A percentile compares a stretch with the other conserved stretches of the same genome.
These are phyloP conservation scores for Wallacemonas sp. DNA, from an alignment of 208 protist species.

Conservation along the genomic window DNA sequence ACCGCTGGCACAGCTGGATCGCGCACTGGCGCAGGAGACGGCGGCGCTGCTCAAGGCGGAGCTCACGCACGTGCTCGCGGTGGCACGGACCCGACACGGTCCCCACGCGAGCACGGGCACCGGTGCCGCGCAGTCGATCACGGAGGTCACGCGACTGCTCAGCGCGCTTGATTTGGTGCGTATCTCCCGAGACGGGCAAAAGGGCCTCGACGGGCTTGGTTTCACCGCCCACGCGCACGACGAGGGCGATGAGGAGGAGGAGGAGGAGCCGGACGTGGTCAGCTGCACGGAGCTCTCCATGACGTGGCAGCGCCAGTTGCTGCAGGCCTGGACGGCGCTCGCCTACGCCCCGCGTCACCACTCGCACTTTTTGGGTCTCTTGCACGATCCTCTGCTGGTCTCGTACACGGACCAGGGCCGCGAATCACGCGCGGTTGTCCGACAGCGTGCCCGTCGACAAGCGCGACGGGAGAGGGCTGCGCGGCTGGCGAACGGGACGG, in stretches of 20 bases:
- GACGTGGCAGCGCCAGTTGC: background rate
- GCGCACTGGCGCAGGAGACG: slow-evolving; percentile 19
- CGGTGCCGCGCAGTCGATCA: too few relatives aligned
- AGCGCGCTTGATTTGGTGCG: too few relatives aligned
- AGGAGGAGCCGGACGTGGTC: too few relatives aligned
- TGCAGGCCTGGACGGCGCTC: background rate
- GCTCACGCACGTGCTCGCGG: background rate
- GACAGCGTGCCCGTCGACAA: background rate
- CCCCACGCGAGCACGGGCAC: too few relatives aligned
- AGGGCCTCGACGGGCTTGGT: too few relatives aligned
- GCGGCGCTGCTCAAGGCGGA: slow-evolving; percentile 28
- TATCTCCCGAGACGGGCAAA: too few relatives aligned
- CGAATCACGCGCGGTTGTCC: background rate
- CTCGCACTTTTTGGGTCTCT: slow-evolving; percentile 11
- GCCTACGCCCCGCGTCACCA: slow-evolving; percentile 6
- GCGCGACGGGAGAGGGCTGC: background rate
- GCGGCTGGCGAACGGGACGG: slow-evolving; percentile 1
- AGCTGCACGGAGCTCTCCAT: background rate
- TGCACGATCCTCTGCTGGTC: slow-evolving; percentile 12
- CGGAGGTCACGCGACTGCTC: too few relatives aligned
- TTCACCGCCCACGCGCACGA: too few relatives aligned
- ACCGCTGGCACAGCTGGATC: slow-evolving; percentile 22
- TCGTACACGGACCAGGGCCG: background rate
- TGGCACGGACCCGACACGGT: too few relatives aligned
- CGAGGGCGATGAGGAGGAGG: too few relatives aligned